Conservation (phyloP, 306 rosid species). For the Malus asiatica region DNA sequence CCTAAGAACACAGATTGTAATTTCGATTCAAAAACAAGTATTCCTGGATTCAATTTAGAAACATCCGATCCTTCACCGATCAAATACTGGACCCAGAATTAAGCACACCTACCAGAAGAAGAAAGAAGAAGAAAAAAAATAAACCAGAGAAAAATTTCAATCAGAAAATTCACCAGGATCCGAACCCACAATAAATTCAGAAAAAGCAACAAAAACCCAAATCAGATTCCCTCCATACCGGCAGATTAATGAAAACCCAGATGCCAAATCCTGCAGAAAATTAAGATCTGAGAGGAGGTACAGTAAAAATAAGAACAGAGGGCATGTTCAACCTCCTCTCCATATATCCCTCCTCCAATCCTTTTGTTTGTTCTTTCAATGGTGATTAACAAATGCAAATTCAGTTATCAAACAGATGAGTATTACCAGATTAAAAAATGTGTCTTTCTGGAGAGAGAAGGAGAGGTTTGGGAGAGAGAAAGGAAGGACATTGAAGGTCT, state of each 20-base stretch:
- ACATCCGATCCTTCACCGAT: slow-evolving; percentile 24
- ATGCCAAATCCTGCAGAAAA: slow-evolving; percentile 43
- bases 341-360: slow-evolving; percentile 45
- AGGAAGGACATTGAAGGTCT: slow-evolving; percentile 30
- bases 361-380: slow-evolving; percentile 44
- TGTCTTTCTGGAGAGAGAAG: slow-evolving; percentile 26
- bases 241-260: slow-evolving; percentile 73
- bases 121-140: neutral
- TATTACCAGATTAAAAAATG: slow-evolving; percentile 12
- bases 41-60: slow-evolving; percentile 27
- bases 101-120: slow-evolving; percentile 11
- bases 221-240: slow-evolving; percentile 20
- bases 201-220: neutral
- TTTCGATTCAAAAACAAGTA: slow-evolving; percentile 9
- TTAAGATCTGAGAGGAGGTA: slow-evolving; percentile 85
- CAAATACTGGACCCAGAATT: slow-evolving; percentile 30
- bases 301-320: slow-evolving; percentile 63
- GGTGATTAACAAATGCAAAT: slow-evolving; percentile 56
- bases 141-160: slow-evolving; percentile 10
- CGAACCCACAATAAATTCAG: slow-evolving; percentile 14
- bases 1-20: slow-evolving; percentile 14
- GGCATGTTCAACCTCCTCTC: slow-evolving; percentile 73
- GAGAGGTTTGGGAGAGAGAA: slow-evolving; percentile 28
- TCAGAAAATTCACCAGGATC: slow-evolving; percentile 24
- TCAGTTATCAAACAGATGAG: slow-evolving; percentile 56